Evolutionary conservation across 2,329 filamentous ascomycete species (phyloP).

Genomic region (Talaromyces sp.): DNA sequence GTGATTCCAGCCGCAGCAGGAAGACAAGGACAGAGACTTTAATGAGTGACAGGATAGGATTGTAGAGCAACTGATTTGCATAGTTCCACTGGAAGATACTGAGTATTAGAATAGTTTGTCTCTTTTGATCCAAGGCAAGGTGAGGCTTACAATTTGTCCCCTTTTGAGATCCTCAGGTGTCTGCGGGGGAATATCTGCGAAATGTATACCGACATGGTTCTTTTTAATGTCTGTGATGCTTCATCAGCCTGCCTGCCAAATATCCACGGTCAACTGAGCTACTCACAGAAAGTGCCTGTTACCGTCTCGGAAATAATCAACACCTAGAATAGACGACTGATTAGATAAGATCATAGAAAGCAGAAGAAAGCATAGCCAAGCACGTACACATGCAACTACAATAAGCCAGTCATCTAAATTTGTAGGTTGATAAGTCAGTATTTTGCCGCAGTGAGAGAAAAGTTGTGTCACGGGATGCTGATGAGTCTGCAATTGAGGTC

Average conservation of each 20-base stretch:
- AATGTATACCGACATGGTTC: not conserved
- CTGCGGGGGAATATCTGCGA: not conserved
- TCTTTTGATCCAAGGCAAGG: not conserved
- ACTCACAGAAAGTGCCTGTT: not conserved
- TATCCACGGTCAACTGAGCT: no score
- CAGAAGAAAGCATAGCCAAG: no score
- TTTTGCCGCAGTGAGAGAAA: not conserved
- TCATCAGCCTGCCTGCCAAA: not conserved
- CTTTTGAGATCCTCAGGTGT: conserved; percentile 18
- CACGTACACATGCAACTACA: not conserved
- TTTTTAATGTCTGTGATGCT: not conserved
- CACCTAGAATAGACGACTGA: not conserved
- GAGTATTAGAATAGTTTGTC: not conserved
- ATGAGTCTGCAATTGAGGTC: not conserved
- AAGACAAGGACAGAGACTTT: conserved; percentile 29
- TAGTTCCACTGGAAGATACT: not conserved
- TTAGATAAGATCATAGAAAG: not conserved
- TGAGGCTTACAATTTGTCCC: conserved; percentile 7
- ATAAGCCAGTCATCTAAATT: not conserved
- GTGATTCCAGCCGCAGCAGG: conserved; percentile 26
- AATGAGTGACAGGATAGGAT: conserved; percentile 25
- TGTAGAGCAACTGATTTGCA: conserved; percentile 28
- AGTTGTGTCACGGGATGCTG: no score
- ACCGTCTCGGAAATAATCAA: not conserved
- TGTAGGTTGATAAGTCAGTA: not conserved